These are phyloP conservation scores for Phanerochaete sordida DNA, from an alignment of 768 basidiomycete genomes.

Conservation along the genomic window DNA sequence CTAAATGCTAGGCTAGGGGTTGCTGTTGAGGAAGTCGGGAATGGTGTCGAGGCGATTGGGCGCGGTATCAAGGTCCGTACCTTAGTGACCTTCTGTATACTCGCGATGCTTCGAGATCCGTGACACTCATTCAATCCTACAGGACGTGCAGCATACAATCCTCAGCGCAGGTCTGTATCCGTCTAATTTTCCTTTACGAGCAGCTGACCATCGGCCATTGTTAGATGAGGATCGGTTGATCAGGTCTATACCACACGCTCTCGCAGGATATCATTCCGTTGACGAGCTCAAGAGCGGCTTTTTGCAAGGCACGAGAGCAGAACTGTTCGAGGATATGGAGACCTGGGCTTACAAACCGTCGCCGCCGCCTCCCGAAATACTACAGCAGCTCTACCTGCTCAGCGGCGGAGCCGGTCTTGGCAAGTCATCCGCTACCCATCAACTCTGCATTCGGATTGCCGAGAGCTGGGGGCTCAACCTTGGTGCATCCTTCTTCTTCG, in stretches of 20 bases:
- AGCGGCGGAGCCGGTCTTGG: conserved; percentile 1
- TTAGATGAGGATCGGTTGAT: no score
- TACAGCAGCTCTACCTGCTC: not conserved
- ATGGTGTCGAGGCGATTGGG: no score
- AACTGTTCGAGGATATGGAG: not conserved
- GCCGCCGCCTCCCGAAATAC: not conserved
- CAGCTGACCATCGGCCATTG: no score
- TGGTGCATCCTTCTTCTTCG: not conserved
- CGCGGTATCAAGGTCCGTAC: no score
- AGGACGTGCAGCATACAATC: no score
- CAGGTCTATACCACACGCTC: not conserved
- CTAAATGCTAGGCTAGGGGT: no score
- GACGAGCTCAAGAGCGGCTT: not conserved
- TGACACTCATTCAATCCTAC: no score
- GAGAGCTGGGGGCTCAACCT: not conserved
- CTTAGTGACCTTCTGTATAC: no score
- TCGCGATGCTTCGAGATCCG: no score
- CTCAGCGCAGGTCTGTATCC: no score
- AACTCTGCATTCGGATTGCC: not conserved
- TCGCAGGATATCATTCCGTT: conserved; percentile 1
- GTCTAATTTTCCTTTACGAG: no score
- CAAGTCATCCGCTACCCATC: not conserved
- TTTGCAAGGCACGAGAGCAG: not conserved
- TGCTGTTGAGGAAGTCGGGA: no score
- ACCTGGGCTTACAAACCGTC: not conserved